phyloP scores from a whole-genome alignment of 345 rosid species.

The Eucalyptus leucophloia region DNA sequence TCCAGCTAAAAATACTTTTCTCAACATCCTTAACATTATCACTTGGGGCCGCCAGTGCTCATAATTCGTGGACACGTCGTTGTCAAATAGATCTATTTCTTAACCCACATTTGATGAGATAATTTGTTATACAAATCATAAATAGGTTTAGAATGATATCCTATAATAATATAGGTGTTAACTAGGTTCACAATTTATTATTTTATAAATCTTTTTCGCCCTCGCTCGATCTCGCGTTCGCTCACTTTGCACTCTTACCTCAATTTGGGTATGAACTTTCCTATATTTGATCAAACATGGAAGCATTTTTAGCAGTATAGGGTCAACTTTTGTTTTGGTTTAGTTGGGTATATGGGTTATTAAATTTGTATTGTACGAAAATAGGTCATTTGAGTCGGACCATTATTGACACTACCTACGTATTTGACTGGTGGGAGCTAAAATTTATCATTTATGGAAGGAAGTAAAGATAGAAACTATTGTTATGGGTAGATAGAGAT shows the following conservation, averaged over 20 bases:
- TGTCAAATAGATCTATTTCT: not conserved
- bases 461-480: not conserved
- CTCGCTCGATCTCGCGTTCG: rapidly evolving
- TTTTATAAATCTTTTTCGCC: not conserved
- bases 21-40: not conserved
- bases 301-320: not conserved
- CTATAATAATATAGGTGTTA: not conserved
- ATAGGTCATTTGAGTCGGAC: not conserved
- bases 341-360: not conserved
- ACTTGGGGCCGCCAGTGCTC: not conserved
- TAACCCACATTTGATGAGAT: not conserved
- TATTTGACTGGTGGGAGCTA: not conserved
- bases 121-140: too few relatives aligned
- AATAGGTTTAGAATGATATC: too few relatives aligned
- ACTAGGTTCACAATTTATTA: not conserved
- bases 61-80: not conserved
- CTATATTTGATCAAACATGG: not conserved
- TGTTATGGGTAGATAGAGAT: not conserved
- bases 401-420: not conserved
- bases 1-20: not conserved
- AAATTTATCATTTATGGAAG: not conserved
- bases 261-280: not conserved
- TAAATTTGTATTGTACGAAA: too few relatives aligned
- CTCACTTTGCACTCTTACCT: not conserved
- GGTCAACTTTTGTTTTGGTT: too few relatives aligned